A percentile compares a stretch with the other conserved stretches of the same genome.
phyloP scores from a whole-genome alignment of 176 grass and related monocot species.

The Paspalum notatum region DNA sequence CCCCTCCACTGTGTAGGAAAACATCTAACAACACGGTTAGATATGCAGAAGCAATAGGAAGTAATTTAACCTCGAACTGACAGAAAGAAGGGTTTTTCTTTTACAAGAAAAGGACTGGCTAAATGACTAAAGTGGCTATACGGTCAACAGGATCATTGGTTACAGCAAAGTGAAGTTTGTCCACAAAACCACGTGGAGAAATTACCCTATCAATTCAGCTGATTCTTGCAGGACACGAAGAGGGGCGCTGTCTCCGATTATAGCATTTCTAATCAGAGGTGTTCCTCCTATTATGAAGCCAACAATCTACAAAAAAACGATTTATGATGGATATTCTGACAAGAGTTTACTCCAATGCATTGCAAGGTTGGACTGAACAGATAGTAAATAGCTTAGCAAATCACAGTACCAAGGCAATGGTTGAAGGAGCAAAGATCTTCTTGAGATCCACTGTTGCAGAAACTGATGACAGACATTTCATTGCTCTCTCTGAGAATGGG shows the following conservation, averaged over 20 bases:
- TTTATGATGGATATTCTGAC: neutral
- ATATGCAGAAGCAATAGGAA: neutral
- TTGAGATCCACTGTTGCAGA: slow-evolving; percentile 56
- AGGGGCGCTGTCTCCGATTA: slow-evolving; percentile 67
- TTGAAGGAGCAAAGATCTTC: slow-evolving; percentile 79
- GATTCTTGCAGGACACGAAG: slow-evolving; percentile 79
- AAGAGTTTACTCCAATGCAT: neutral
- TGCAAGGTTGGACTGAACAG: neutral
- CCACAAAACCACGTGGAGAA: neutral
- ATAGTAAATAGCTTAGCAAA: neutral
- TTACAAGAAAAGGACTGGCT: neutral
- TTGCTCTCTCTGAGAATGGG: slow-evolving; percentile 38
- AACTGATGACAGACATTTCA: slow-evolving; percentile 21
- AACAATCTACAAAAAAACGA: slow-evolving; percentile 52
- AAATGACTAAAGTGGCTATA: too few relatives aligned
- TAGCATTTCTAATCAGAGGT: slow-evolving; percentile 63
- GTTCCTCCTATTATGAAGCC: slow-evolving; percentile 72
- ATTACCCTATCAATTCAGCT: slow-evolving; percentile 70
- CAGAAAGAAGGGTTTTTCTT: neutral
- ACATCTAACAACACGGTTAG: neutral
- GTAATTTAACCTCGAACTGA: too few relatives aligned
- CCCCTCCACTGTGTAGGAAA: slow-evolving; percentile 57
- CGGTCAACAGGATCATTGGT: neutral
- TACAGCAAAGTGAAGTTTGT: neutral
- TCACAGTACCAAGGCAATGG: slow-evolving; percentile 74